Conservation (phyloP, 2,329 filamentous ascomycete species). For the Paecilomyces sp. region DNA sequence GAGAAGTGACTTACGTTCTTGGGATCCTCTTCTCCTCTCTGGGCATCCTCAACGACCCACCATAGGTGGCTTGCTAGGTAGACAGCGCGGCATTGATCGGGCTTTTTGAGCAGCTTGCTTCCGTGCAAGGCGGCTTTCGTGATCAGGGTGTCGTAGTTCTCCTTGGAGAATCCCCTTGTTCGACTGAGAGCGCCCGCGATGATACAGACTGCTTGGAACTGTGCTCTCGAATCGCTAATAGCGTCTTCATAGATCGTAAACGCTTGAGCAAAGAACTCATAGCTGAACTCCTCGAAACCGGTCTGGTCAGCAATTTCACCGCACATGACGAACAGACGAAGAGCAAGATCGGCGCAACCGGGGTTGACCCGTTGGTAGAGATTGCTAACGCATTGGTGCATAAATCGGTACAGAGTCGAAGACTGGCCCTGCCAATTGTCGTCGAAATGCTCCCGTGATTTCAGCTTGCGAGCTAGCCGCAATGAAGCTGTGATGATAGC, state of each 20-base stretch:
- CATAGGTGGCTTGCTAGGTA: conserved; percentile 95
- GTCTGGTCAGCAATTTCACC: conserved; percentile 89
- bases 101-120: conserved; percentile 94
- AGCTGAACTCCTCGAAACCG: conserved; percentile 89
- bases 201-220: conserved; percentile 95
- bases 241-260: conserved; percentile 98
- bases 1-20: conserved; percentile 56
- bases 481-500: conserved; percentile 84
- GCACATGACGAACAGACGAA: conserved; percentile 84
- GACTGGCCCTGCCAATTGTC: conserved; percentile 67
- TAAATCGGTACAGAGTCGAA: conserved; percentile 87
- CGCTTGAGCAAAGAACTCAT: conserved; percentile 96
- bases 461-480: conserved; percentile 82
- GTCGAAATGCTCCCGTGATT: conserved; percentile 79
- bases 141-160: conserved; percentile 98
- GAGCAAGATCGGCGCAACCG: conserved; percentile 76
- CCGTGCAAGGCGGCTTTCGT: conserved; percentile 96
- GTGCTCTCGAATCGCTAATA: conserved; percentile 88
- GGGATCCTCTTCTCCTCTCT: conserved; percentile 71
- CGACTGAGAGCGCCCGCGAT: conserved; percentile 85
- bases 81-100: conserved; percentile 93
- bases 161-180: conserved; percentile 83
- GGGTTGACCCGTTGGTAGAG: conserved; percentile 80
- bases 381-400: conserved; percentile 79
- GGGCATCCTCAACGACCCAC: conserved; percentile 85